Evolutionary conservation across 345 rosid genomes (phyloP), one percentile per base, ranked within the genome.

Genomic region (Rhodamnia argentea): DNA sequence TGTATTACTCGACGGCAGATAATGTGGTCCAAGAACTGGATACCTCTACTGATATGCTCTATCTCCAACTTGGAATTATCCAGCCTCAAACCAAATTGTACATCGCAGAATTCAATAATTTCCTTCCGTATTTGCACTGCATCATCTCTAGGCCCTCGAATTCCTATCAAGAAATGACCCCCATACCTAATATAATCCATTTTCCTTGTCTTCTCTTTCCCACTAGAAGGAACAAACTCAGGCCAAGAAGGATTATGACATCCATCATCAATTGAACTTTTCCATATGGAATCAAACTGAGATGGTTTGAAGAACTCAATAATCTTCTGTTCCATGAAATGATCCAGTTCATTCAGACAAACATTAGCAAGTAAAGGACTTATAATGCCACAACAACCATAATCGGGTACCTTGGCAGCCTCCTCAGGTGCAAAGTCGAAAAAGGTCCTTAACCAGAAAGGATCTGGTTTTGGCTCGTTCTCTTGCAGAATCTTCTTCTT

Each of bases 231-330:
- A 89, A 97, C 99, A 91, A 97, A 96, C 94, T 97, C 99, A 0
- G 98, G 99, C 99, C 99, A 97, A 14, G 98, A 91, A n/a, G 99
- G 98, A 85, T 97, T 97, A 88, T 96, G 98, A 52, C 96, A 95
- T 55, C 97, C 98, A 89, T 94, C 99, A 90, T 94, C 87, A 52
- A 94, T 95, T 15, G 96, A 93, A 75, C 93, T 89, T 90, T 92
- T 97, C 99, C 99, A 97, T 91, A 97, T 95, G 0, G 99, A 94
- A 91, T 97, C 98, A 4, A 88, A 90, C 89, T 92, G 93, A 89
- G 90, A 93, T 58, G 99, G 99, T 85, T 88, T 93, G 88, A 97
- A 96, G 91, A 91, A 94, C 88, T 90, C 89, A 44, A 90, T 90
- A 83, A 94, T 90, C 93, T 90, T 94, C 55, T 86, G 89, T 87